Evolutionary conservation across 2,329 filamentous ascomycete species (phyloP), one percentile per base, ranked within the genome.

Genomic region (Venturia asperata): DNA sequence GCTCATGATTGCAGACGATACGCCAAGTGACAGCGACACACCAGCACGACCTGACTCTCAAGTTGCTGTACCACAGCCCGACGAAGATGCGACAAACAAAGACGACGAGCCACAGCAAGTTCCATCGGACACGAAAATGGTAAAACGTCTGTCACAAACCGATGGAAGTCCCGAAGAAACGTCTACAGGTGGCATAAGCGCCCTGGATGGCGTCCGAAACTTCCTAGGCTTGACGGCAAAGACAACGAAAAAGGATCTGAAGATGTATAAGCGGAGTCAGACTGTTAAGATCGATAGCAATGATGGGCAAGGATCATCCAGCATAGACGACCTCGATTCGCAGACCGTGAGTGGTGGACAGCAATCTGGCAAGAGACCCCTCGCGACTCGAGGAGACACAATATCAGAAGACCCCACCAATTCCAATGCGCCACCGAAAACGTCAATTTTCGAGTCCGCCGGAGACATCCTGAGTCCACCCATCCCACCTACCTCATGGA

Each of bases 401-500:
- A 69, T 80, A 4, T 73, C 80, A 45, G 77, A 81, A 60, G 79
- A 82, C 49, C 71, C 75, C 10, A 69, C 71, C 61, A 76, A 78
- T 58, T 74, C 89, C 64, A 80, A 84, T 63, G 88, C 91, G 9
- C 94, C 94, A 4, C 94, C 94, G 0, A 89, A 86, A 70, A 97
- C 94, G 0, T 95, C 91, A 0, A 89, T 99, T 68, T 96, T 99
- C 67, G 94, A 99, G 77, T 92, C 93, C 5, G 94, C 94, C 0
- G 91, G 92, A 13, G 93, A 99, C 74, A 79, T 99, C 3, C 83
- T 99, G 49, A 95, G 93, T 73, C 94, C 94, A 5, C 93, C 92
- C 61, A 78, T 97, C 42, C 93, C 94, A 19, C 84, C 89, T 0
- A 81, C 85, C 3, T 87, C 92, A 56, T 99, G 91, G 75, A 81